phyloP scores from a whole-genome alignment of 1,284 basidiomycete genomes.

The Vanrija sp. region DNA sequence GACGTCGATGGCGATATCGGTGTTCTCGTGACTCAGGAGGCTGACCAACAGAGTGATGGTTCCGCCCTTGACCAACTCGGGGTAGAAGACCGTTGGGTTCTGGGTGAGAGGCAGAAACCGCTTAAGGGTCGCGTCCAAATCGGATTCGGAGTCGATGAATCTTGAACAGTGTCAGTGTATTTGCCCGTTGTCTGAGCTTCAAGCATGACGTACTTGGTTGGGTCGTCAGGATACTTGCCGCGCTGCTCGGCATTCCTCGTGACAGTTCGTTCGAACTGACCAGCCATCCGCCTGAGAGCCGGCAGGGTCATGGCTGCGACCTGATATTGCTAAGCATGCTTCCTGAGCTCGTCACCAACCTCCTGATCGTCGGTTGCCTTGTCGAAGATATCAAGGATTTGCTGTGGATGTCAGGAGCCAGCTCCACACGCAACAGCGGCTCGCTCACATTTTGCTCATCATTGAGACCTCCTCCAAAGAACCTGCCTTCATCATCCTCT shows the following conservation, averaged over 20 bases:
- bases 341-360: constrained; percentile 49
- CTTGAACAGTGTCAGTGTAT: constrained; percentile 49
- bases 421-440: background rate
- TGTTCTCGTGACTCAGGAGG: constrained; percentile 85
- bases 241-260: constrained; percentile 93
- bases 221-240: constrained; percentile 84
- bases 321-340: constrained; percentile 10
- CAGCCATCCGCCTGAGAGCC: constrained; percentile 67
- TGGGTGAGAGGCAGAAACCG: constrained; percentile 85
- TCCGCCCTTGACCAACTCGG: constrained; percentile 77
- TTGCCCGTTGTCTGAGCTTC: background rate
- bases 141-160: constrained; percentile 97
- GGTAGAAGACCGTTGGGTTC: constrained; percentile 75
- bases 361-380: constrained; percentile 59
- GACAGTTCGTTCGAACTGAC: constrained; percentile 79
- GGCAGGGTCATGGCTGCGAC: constrained; percentile 56
- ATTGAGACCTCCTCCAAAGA: constrained; percentile 88
- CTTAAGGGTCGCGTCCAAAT: constrained; percentile 82
- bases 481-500: constrained; percentile 86
- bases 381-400: constrained; percentile 71
- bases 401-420: constrained; percentile 21
- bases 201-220: constrained; percentile 64
- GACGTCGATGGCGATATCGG: constrained; percentile 88
- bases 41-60: constrained; percentile 65
- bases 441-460: constrained; percentile 79